Base-by-base conservation (phyloP, 2,329 filamentous ascomycete species). In the Xylariomycetidae sp. region DNA sequence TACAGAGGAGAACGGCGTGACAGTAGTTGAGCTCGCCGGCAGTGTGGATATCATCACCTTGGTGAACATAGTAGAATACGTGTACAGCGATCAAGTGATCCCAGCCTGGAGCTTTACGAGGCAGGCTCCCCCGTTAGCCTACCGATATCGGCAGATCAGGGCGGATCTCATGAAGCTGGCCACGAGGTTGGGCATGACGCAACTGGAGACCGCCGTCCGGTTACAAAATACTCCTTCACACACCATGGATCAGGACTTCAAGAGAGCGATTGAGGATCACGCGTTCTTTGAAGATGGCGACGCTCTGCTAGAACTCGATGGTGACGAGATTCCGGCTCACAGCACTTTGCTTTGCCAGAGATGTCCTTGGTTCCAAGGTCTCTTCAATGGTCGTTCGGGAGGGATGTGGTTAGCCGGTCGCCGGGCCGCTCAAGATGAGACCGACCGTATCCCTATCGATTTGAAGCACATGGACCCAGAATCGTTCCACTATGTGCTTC, bases 321-420 rank as follows among this genome's bases (percentile, higher is more conserved):
- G 81, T 15, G 75, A 77, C n/a, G 81, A 81, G 17, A 63, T 88
- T 20, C 65, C 69, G 11, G 81, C 84, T 1, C 92, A 98, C 51
- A 90, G 87, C 44, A 70, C 80, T 4, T 60, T 97, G 4, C 58
- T 96, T 22, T 89, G 88, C 45, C 80, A 82, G 50, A 73, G 92
- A 45, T 96, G 89, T 49, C 88, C 88, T 0, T 98, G 96, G 69
- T 98, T 98, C 45, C 71, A 90, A 42, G 85, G 85, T 2, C 70
- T 98, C 27, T 97, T 96, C 58, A 72, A 86, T 48, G 92, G 92
- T n/a, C 81, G 88, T 27, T 87, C 92, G 6, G 74, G 75, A 25
- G 92, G 92, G 1, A 76, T 77, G 47, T 98, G 92, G 92, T 70
- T 98, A 14, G 73, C 80, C 30, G 74, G 75, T 19, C 77, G 88